Conservation (phyloP, 352 stramenopile species). For the Phytopythium kandeliae region DNA sequence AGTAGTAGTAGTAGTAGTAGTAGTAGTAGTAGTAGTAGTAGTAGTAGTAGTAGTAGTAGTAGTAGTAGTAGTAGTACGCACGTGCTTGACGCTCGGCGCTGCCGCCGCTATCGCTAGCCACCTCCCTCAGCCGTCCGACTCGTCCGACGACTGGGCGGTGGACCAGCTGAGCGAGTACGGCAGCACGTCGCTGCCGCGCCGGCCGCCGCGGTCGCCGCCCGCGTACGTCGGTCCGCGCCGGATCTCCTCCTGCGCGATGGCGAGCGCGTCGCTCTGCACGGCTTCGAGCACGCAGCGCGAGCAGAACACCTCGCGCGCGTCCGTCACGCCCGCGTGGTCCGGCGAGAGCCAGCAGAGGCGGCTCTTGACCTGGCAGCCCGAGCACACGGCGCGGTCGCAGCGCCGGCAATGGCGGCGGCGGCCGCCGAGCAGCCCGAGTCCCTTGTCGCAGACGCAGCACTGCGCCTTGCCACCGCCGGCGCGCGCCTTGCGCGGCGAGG, state of each 20-base stretch:
- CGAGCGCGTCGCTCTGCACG: slow-evolving; percentile 22
- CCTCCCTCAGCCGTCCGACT: not conserved
- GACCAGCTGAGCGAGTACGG: slow-evolving; percentile 6
- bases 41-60: too few species aligned
- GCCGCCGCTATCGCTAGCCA: too few species aligned
- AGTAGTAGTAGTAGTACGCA: not conserved
- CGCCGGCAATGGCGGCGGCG: slow-evolving; percentile 23
- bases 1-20: too few species aligned
- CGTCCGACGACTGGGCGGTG: slow-evolving; percentile 4
- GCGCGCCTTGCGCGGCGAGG: slow-evolving; percentile 9
- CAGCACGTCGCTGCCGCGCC: not conserved
- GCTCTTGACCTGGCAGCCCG: slow-evolving; percentile 23
- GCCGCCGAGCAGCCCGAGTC: slow-evolving; percentile 25
- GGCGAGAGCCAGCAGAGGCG: slow-evolving; percentile 23
- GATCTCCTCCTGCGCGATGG: slow-evolving; percentile 28
- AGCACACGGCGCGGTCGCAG: slow-evolving; percentile 23
- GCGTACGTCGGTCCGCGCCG: slow-evolving; percentile 3
- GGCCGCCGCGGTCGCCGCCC: not conserved
- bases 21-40: too few species aligned
- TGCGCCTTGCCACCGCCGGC: slow-evolving; percentile 2
- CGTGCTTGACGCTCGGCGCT: too few species aligned
- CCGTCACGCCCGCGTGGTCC: slow-evolving; percentile 22
- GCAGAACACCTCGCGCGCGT: slow-evolving; percentile 27
- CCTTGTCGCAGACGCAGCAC: slow-evolving; percentile 22
- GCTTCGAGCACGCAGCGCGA: slow-evolving; percentile 22